A percentile compares a stretch with the other conserved stretches of the same genome.
Conservation (phyloP, 2,329 filamentous ascomycete species). For the Xylariaceae sp. region DNA sequence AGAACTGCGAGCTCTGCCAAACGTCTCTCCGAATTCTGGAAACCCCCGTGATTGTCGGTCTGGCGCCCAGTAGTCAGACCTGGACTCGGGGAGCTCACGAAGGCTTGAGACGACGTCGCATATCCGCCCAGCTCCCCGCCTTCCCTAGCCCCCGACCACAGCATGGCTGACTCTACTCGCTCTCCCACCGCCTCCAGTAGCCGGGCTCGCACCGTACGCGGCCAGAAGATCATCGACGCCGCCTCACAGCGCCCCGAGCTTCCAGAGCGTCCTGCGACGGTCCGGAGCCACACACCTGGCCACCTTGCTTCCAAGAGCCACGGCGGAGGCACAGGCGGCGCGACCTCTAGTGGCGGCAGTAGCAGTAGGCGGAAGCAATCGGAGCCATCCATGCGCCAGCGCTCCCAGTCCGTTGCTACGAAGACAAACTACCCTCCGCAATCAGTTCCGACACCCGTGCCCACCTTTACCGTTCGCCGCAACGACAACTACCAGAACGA, state of each 20-base stretch:
- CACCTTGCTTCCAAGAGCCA: constrained; percentile 59
- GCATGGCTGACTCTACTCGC: constrained; percentile 32
- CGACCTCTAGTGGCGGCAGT: constrained; percentile 2
- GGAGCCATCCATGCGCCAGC: constrained; percentile 52
- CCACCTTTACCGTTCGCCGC: constrained; percentile 26
- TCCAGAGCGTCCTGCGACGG: constrained; percentile 36
- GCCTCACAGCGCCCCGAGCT: constrained; percentile 30
- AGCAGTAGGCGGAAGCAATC: constrained; percentile 47
- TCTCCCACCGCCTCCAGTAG: constrained; percentile 32
- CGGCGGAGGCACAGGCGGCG: constrained; percentile 12
- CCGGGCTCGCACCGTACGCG: constrained; percentile 48
- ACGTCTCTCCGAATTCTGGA: no score
- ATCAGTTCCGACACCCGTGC: constrained; percentile 28
- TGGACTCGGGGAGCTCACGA: no score
- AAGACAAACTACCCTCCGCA: constrained; percentile 30
- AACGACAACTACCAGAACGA: constrained; percentile 27
- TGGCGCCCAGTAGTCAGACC: no score
- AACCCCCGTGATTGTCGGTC: no score
- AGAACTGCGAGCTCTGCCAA: no score
- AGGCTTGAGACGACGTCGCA: no score
- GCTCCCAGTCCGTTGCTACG: constrained; percentile 50
- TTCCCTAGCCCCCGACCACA: constrained; percentile 5
- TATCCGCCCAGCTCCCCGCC: no score
- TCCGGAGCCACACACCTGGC: constrained; percentile 60
- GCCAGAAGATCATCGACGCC: constrained; percentile 47